phyloP scores from a whole-genome alignment of 495 filamentous ascomycete species.

The Penicillium atrosanguineum region DNA sequence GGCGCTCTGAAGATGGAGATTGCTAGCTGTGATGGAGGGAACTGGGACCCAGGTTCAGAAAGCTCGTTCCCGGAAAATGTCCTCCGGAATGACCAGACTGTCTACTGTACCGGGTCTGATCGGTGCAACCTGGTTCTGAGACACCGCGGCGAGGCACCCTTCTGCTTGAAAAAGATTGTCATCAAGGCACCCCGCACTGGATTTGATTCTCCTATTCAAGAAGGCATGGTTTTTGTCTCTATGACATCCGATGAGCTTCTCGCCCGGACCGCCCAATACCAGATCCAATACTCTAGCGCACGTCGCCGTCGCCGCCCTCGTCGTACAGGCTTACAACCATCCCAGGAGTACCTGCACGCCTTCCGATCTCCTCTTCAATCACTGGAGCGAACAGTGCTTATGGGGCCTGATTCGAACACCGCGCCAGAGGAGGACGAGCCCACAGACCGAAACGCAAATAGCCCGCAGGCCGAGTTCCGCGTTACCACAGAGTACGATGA shows the following conservation, averaged over 20 bases:
- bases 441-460: slow-evolving; percentile 13
- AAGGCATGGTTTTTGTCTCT: slow-evolving; percentile 89
- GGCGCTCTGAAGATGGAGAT: slow-evolving; percentile 81
- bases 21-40: slow-evolving; percentile 83
- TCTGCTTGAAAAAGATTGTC: slow-evolving; percentile 76
- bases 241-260: slow-evolving; percentile 79
- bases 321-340: slow-evolving; percentile 33
- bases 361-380: slow-evolving; percentile 37
- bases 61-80: slow-evolving; percentile 76
- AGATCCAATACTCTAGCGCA: slow-evolving; percentile 60
- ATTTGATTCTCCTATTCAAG: slow-evolving; percentile 83
- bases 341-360: slow-evolving; percentile 40
- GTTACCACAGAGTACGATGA: slow-evolving; percentile 52
- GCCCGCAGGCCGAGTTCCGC: slow-evolving; percentile 39
- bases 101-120: slow-evolving; percentile 84
- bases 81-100: slow-evolving; percentile 72
- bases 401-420: slow-evolving; percentile 23
- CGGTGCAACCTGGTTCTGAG: slow-evolving; percentile 81
- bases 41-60: slow-evolving; percentile 55
- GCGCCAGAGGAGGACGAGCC: slow-evolving; percentile 25
- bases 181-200: slow-evolving; percentile 82
- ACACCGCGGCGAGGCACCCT: slow-evolving; percentile 74
- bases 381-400: slow-evolving; percentile 24
- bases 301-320: slow-evolving; percentile 28
- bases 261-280: slow-evolving; percentile 68